Percentiles rank a stretch among this genome's conserved stretches.
Evolutionary conservation across 2,329 filamentous ascomycete species (phyloP).

Genomic region (Curvularia sp.): DNA sequence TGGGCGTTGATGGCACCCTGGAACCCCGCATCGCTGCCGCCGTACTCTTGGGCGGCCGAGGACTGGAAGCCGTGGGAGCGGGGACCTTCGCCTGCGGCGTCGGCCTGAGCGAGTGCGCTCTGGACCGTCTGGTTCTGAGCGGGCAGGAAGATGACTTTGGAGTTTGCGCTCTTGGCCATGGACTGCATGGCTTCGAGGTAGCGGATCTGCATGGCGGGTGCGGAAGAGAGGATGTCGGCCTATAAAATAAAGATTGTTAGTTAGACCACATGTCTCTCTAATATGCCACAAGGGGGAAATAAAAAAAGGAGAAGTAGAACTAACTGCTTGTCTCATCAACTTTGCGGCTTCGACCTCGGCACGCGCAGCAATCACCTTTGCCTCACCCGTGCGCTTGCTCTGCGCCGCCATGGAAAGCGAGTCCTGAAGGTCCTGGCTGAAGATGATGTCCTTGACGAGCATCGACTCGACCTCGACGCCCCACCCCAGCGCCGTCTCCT

Average conservation of each 20-base stretch:
- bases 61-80: conserved; percentile 53
- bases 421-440: conserved; percentile 93
- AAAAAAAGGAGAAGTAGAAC: neutral
- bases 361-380: conserved; percentile 96
- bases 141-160: conserved; percentile 65
- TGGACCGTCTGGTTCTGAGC: conserved; percentile 59
- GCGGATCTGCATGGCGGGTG: conserved; percentile 79
- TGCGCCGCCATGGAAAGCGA: conserved; percentile 98
- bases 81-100: conserved; percentile 63
- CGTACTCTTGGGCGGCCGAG: conserved; percentile 44
- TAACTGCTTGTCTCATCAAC: conserved; percentile 66
- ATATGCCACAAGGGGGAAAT: neutral
- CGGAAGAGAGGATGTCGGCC: conserved; percentile 79
- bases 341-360: conserved; percentile 94
- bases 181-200: conserved; percentile 99
- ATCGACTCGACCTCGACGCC: conserved; percentile 96
- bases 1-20: conserved; percentile 82
- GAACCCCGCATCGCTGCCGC: conserved; percentile 63
- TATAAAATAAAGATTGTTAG: neutral
- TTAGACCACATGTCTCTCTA: neutral
- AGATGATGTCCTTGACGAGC: conserved; percentile 99
- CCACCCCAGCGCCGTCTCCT: conserved; percentile 92
- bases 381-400: conserved; percentile 97
- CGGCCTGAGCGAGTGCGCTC: conserved; percentile 58
- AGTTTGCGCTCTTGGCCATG: conserved; percentile 93